A percentile compares a stretch with the other conserved stretches of the same genome.
Conservation (phyloP, 192 early-diverging fungal species). For the Gamsiella multidivaricata region DNA sequence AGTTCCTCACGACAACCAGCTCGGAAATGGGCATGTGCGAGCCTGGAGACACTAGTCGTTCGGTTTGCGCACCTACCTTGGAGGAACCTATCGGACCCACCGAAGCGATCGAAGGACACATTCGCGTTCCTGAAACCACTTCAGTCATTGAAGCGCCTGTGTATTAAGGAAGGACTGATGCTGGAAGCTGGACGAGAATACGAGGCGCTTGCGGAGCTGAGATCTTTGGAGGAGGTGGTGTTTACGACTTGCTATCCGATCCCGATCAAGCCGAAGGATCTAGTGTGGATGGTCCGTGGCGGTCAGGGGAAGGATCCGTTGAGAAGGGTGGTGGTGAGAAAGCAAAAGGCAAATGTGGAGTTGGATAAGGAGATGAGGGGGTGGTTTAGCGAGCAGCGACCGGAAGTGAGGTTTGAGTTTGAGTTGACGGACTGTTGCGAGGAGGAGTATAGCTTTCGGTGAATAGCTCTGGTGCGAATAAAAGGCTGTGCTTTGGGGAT, state of each 20-base stretch:
- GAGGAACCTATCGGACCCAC: constrained; percentile 30
- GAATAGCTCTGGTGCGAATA: too few relatives aligned
- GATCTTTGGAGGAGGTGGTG: constrained; percentile 23
- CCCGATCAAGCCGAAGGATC: constrained; percentile 38
- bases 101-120: constrained; percentile 24
- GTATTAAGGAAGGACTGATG: constrained; percentile 49
- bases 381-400: constrained; percentile 18
- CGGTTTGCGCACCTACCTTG: constrained; percentile 43
- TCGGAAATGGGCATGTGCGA: constrained; percentile 34
- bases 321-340: constrained; percentile 26
- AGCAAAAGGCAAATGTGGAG: constrained; percentile 18
- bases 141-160: constrained; percentile 25
- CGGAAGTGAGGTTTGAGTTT: constrained; percentile 12
- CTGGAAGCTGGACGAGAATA: constrained; percentile 43
- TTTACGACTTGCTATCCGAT: constrained; percentile 50
- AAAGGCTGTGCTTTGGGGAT: too few relatives aligned
- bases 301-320: not conserved
- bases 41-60: constrained; percentile 23
- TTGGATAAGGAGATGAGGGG: constrained; percentile 17
- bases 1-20: too few relatives aligned
- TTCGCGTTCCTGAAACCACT: constrained; percentile 29
- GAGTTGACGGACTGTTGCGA: constrained; percentile 44
- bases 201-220: constrained; percentile 13
- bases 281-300: not conserved
- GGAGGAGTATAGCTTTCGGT: constrained; percentile 29